Base-by-base conservation (phyloP, 1,284 basidiomycete genomes). In the Sanghuangporus baumii region DNA sequence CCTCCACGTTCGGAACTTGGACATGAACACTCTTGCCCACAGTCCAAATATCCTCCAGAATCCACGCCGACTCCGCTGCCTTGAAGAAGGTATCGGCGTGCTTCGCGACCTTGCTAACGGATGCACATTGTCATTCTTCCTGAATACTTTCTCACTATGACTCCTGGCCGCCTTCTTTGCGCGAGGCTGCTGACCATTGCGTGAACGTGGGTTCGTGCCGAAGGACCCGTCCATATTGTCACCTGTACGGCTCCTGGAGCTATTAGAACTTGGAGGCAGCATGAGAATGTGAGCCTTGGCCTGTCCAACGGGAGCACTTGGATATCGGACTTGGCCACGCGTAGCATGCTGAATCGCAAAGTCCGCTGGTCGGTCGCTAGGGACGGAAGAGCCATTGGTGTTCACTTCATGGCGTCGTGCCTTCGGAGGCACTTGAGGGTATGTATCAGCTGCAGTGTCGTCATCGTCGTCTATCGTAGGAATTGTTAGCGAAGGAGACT, bases 91-190 rank as follows among this genome's bases (percentile, higher is more conserved):
- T 34, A 61, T 34, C 5, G 63, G 63, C 12, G 59, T 55, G 26
- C 63, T 65, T 23, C 60, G 47, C 7, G 63, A 65, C 12, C 63
- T 38, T 12, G 47, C 58, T 11, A 61, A 12, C 14, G 63, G 63
- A 9, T 55, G 48, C 12, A 55, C 63, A 18, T 37, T 59, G 14
- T 48, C 52, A 8, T 54, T 54, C 14, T 58, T 51, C 31, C 59
- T 64, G 12, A 31, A n/a, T 4, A 65, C 56, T 40, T 65, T 65
- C 50, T 65, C 63, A 40, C 63, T 65, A 9, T 54, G 47, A 41
- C 63, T 65, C 40, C 63, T 43, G 5, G 51, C 55, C 1, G 63
- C 58, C 41, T 57, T 61, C 38, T 55, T 41, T n/a, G 51, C 63
- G 36, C 48, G 59, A 7, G 43, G 51, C n/a, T 60, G 54, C 14